Evolutionary conservation across 169 alveolate species (phyloP).

Genomic region (Plasmodium yoelii): DNA sequence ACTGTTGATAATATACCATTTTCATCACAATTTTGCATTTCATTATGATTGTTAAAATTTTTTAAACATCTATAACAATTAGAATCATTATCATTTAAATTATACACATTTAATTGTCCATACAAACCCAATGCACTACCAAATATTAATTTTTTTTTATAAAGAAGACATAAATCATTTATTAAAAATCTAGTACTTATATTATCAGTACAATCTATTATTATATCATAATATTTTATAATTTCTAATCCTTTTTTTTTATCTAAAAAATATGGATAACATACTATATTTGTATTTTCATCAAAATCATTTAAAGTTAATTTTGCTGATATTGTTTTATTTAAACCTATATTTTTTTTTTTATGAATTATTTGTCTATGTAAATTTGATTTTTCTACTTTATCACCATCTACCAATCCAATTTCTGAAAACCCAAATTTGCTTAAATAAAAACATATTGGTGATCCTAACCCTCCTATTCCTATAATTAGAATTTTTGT

Average conservation of each 20-base stretch:
- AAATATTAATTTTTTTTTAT: constrained; percentile 79
- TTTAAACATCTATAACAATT: constrained; percentile 83
- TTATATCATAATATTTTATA: constrained; percentile 80
- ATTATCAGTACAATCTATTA: constrained; percentile 84
- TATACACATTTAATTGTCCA: constrained; percentile 84
- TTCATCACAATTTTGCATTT: constrained; percentile 79
- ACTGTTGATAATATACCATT: constrained; percentile 84
- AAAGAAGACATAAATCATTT: constrained; percentile 82
- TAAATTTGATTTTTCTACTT: constrained; percentile 86
- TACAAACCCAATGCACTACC: constrained; percentile 84
- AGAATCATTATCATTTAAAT: constrained; percentile 30
- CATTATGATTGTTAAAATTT: constrained; percentile 69
- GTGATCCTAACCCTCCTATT: constrained; percentile 99
- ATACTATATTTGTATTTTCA: constrained; percentile 60
- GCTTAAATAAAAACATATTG: constrained; percentile 93
- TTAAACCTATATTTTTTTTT: constrained; percentile 83
- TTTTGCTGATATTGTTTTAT: constrained; percentile 86
- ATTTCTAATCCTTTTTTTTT: constrained; percentile 79
- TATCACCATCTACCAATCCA: constrained; percentile 90
- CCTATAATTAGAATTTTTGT: constrained; percentile 96
- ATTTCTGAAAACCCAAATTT: constrained; percentile 94
- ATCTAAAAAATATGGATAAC: constrained; percentile 79
- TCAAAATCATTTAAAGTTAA: constrained; percentile 77
- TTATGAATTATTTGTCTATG: constrained; percentile 90
- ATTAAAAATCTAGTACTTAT: constrained; percentile 82